phyloP scores from a whole-genome alignment of 495 filamentous ascomycete genomes.

The Xylaria cubensis region DNA sequence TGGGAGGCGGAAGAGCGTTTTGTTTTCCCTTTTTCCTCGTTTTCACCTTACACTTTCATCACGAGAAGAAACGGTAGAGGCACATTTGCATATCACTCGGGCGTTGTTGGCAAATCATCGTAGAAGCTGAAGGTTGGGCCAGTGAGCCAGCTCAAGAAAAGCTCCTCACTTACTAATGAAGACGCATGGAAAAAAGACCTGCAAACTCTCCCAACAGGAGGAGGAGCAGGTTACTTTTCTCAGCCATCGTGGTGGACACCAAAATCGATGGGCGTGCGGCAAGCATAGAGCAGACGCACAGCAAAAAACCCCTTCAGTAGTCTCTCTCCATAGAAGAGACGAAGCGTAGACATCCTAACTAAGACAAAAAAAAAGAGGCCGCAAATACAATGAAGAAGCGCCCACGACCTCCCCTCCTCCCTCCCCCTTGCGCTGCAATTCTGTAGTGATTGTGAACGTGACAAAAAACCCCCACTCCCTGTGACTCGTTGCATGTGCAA shows the following conservation, averaged over 20 bases:
- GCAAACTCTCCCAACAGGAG: not conserved
- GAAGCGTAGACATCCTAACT: constrained; percentile 19
- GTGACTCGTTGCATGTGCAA: constrained; percentile 10
- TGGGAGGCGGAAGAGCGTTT: constrained; percentile 6
- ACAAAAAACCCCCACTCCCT: not conserved
- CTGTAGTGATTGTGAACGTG: constrained; percentile 15
- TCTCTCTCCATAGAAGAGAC: constrained; percentile 17
- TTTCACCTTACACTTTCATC: constrained; percentile 19
- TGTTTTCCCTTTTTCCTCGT: constrained; percentile 15
- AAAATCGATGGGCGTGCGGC: constrained; percentile 15
- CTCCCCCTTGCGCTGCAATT: constrained; percentile 7
- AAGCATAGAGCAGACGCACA: constrained; percentile 17
- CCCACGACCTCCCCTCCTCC: not conserved
- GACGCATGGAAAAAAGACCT: constrained; percentile 23
- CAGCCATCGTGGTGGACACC: not conserved
- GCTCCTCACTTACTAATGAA: constrained; percentile 24
- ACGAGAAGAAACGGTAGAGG: constrained; percentile 19
- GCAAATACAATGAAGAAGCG: constrained; percentile 20
- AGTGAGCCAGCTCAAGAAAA: constrained; percentile 19
- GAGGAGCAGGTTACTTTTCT: constrained; percentile 11
- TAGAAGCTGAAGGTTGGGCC: constrained; percentile 30
- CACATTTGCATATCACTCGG: constrained; percentile 43
- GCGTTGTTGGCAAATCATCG: constrained; percentile 45
- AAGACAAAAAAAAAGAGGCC: constrained; percentile 10
- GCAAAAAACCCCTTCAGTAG: constrained; percentile 8